These are phyloP conservation scores for Colletotrichum spaethianum DNA, from an alignment of 2,329 filamentous ascomycete genomes.

Conservation along the genomic window DNA sequence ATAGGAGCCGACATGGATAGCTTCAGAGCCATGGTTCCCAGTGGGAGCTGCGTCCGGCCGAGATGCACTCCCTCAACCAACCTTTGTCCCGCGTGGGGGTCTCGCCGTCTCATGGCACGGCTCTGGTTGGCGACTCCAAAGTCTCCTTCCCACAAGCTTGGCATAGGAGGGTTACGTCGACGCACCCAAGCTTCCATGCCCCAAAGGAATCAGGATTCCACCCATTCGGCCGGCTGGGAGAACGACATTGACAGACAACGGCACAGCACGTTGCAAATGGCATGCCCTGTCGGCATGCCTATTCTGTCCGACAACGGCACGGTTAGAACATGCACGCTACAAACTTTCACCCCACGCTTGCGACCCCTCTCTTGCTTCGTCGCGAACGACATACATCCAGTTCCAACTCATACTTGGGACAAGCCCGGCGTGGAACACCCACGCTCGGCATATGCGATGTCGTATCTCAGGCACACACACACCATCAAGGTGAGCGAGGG, in stretches of 20 bases:
- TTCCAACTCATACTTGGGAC: background rate
- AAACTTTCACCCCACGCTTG: slow-evolving; percentile 7
- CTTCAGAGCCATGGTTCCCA: background rate
- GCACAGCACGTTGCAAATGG: slow-evolving; percentile 15
- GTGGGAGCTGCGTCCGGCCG: background rate
- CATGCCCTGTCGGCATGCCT: slow-evolving; percentile 18
- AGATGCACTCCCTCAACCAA: slow-evolving; percentile 15
- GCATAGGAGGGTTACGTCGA: slow-evolving; percentile 29
- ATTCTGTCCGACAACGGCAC: slow-evolving; percentile 15
- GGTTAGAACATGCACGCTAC: slow-evolving; percentile 26
- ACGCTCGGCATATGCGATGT: background rate
- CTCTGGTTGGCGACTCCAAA: background rate
- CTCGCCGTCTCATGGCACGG: background rate
- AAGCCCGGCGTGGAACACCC: background rate
- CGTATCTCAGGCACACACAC: slow-evolving; percentile 4
- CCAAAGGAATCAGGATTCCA: background rate
- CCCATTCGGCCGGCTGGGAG: slow-evolving; percentile 2
- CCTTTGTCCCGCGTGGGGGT: slow-evolving; percentile 31
- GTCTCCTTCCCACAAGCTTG: slow-evolving; percentile 16
- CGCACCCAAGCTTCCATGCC: slow-evolving; percentile 7
- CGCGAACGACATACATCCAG: background rate
- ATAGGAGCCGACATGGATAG: background rate
- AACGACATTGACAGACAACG: slow-evolving; percentile 22
- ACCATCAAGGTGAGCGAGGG: slow-evolving; percentile 22
- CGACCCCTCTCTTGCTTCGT: slow-evolving; percentile 2